Percentiles rank a stretch among this genome's conserved stretches.
These are phyloP conservation scores for Copromyces sp. DNA, from an alignment of 495 filamentous ascomycete genomes.

Conservation along the genomic window DNA sequence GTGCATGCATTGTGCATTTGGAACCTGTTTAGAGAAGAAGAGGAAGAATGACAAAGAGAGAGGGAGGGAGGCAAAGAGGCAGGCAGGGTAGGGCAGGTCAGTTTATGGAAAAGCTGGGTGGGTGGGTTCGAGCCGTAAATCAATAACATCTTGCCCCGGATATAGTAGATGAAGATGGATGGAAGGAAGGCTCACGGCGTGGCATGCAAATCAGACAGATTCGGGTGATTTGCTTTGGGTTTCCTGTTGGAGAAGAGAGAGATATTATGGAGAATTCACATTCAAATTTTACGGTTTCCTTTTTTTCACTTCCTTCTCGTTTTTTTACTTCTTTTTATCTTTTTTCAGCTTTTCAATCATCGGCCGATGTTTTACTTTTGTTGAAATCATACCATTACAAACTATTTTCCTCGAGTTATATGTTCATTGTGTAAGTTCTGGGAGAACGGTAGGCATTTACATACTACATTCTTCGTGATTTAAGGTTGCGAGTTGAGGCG, in stretches of 20 bases:
- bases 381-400: not conserved
- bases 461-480: not conserved
- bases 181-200: not conserved
- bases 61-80: not conserved
- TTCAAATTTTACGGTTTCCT: not conserved
- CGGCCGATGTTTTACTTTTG: not conserved
- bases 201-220: not conserved
- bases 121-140: not conserved
- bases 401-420: not conserved
- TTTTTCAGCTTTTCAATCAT: not conserved
- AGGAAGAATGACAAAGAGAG: not conserved
- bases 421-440: not conserved
- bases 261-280: not conserved
- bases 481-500: not conserved
- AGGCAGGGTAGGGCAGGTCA: not conserved
- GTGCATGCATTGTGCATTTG: not conserved
- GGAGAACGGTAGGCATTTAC: not conserved
- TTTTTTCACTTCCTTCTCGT: not conserved
- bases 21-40: not conserved
- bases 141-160: not conserved
- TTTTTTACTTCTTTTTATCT: not conserved
- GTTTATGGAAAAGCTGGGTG: conserved; percentile 1
- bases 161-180: not conserved
- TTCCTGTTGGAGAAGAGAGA: not conserved
- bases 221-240: not conserved